Evolutionary conservation across 2,329 filamentous ascomycete genomes (phyloP).

Genomic region (Davidsoniella eucalypti): DNA sequence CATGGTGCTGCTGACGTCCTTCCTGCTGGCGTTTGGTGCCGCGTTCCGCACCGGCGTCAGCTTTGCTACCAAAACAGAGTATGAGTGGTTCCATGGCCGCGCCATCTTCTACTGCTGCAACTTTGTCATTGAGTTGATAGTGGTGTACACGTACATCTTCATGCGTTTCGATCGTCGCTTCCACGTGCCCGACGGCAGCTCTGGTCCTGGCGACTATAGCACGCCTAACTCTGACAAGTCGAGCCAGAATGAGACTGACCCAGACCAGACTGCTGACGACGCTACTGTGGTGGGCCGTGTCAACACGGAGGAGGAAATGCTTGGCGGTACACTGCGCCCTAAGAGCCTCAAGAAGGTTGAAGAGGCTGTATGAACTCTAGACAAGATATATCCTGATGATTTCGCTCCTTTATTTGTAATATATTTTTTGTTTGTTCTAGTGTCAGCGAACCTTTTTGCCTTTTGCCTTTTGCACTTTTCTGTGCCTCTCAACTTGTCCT

Average conservation of each 20-base stretch:
- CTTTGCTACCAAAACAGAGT: conserved; percentile 34
- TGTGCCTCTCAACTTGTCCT: too few species aligned
- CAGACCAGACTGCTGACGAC: not conserved
- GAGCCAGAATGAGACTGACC: not conserved
- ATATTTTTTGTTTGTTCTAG: too few species aligned
- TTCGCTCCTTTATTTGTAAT: too few species aligned
- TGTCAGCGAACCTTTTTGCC: too few species aligned
- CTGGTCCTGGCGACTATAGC: conserved; percentile 35
- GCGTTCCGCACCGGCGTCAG: conserved; percentile 46
- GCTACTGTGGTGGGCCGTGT: not conserved
- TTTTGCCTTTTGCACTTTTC: too few species aligned
- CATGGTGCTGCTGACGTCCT: conserved; percentile 42
- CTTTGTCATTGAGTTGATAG: conserved; percentile 55
- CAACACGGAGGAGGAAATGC: conserved; percentile 1
- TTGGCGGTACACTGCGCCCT: conserved; percentile 3
- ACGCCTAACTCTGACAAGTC: not conserved
- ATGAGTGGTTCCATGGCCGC: conserved; percentile 56
- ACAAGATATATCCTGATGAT: not conserved
- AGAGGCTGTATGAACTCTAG: not conserved
- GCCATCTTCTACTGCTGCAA: conserved; percentile 68
- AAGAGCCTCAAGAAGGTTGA: not conserved
- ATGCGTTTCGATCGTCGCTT: conserved; percentile 60
- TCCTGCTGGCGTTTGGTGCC: conserved; percentile 51
- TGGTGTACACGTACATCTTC: conserved; percentile 50
- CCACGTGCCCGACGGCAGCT: conserved; percentile 54